Percentiles rank a stretch among this genome's conserved stretches.
Conservation (phyloP, 306 rosid genomes). For the Argentina anserina region DNA sequence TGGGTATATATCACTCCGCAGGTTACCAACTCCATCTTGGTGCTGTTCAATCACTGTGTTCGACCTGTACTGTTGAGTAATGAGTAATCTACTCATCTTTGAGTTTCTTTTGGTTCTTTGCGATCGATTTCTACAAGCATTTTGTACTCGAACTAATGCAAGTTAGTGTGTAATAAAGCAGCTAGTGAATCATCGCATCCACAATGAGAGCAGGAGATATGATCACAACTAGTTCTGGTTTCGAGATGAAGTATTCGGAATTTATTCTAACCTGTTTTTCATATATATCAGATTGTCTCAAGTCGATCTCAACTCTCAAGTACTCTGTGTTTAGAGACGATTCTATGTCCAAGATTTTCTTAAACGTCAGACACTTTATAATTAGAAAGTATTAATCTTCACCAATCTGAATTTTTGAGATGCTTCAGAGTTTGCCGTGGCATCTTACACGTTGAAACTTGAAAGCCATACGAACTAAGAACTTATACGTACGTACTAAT, state of each 20-base stretch:
- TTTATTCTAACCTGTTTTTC: not conserved
- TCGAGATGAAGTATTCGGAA: not conserved
- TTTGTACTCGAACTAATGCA: not conserved
- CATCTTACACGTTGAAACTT: not conserved
- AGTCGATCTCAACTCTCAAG: not conserved
- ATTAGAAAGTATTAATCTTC: not conserved
- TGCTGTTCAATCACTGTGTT: not conserved
- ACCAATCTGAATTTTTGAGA: too few species aligned
- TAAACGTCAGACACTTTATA: not conserved
- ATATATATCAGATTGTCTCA: not conserved
- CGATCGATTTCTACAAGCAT: not conserved
- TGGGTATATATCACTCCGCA: constrained; percentile 29
- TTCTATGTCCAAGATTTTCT: not conserved
- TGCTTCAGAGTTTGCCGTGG: not conserved
- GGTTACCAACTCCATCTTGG: constrained; percentile 32
- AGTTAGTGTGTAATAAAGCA: not conserved
- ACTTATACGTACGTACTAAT: too few species aligned
- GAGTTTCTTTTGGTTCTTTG: constrained; percentile 7
- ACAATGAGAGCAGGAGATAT: not conserved
- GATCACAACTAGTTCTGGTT: not conserved
- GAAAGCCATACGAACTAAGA: not conserved
- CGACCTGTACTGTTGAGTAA: not conserved
- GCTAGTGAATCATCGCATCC: not conserved
- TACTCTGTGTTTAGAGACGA: not conserved
- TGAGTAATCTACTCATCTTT: not conserved